phyloP scores from a whole-genome alignment of 1,139 yeast genomes.

The Keqinozyma sinolaborantium region DNA sequence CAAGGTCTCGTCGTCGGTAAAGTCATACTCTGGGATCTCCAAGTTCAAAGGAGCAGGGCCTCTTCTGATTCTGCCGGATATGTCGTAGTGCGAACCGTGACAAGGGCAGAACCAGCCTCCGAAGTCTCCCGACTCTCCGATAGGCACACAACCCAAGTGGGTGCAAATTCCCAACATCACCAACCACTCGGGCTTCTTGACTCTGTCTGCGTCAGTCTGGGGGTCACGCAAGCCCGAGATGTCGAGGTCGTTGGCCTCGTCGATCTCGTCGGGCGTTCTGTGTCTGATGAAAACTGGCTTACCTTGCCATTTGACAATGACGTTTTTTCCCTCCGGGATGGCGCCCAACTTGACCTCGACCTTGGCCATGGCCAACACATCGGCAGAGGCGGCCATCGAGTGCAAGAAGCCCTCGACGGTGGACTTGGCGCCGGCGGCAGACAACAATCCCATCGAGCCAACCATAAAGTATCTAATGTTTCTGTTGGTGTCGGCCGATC shows the following conservation, averaged over 20 bases:
- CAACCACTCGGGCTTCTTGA: conserved; percentile 96
- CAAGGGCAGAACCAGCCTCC: conserved; percentile 99
- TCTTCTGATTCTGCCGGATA: conserved; percentile 99
- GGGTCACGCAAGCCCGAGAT: conserved; percentile 85
- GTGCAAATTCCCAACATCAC: conserved; percentile 99
- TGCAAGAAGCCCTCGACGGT: conserved; percentile 94
- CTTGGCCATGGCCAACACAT: conserved; percentile 98
- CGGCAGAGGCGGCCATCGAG: conserved; percentile 97
- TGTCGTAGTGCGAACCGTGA: conserved; percentile 99
- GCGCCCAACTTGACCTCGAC: conserved; percentile 94
- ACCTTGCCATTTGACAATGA: conserved; percentile 99
- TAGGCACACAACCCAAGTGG: conserved; percentile 99
- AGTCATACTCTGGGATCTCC: conserved; percentile 91
- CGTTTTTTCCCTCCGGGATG: conserved; percentile 97
- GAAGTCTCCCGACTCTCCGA: conserved; percentile 99
- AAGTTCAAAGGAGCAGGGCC: conserved; percentile 99
- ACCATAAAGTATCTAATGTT: conserved; percentile 96
- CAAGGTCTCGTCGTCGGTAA: conserved; percentile 74
- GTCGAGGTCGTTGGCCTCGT: conserved; percentile 86
- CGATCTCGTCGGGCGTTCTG: conserved; percentile 91
- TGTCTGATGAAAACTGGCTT: conserved; percentile 99
- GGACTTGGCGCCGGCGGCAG: conserved; percentile 97
- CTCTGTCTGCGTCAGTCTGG: conserved; percentile 89
- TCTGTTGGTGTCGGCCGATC: conserved; percentile 68
- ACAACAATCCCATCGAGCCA: conserved; percentile 90